Conservation (phyloP, 179 eudicot genomes). For the Pouteria campechiana region DNA sequence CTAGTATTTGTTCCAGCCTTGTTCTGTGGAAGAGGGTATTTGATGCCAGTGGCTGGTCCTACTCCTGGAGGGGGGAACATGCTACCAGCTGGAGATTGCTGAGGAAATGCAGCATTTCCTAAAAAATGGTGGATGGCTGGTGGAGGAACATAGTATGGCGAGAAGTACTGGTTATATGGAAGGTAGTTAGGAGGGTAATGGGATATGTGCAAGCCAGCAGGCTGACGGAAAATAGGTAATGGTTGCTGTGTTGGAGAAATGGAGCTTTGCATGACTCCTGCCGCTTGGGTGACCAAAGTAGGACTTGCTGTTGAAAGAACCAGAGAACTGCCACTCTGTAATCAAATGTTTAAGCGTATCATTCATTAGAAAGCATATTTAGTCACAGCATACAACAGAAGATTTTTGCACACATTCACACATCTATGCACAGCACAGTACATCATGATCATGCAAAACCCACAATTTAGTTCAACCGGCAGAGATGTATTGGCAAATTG, state of each 20-base stretch:
- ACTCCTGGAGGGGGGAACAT: slow-evolving; percentile 54
- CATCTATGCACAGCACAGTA: too few species aligned
- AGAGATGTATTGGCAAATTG: too few species aligned
- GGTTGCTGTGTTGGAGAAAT: slow-evolving; percentile 48
- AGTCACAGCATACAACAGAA: too few species aligned
- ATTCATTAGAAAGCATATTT: too few species aligned
- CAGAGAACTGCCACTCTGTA: slow-evolving; percentile 45
- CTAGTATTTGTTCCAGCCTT: slow-evolving; percentile 52
- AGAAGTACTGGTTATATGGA: slow-evolving; percentile 57
- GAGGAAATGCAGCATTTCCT: slow-evolving; percentile 55
- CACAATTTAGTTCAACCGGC: too few species aligned
- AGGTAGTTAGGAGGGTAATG: slow-evolving; percentile 64
- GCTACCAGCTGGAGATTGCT: slow-evolving; percentile 59
- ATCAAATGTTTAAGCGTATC: too few species aligned
- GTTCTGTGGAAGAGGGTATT: slow-evolving; percentile 62
- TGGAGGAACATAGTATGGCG: slow-evolving; percentile 58
- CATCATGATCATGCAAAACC: too few species aligned
- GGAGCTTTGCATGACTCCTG: slow-evolving; percentile 58
- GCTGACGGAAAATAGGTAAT: slow-evolving; percentile 56
- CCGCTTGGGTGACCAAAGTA: slow-evolving; percentile 43
- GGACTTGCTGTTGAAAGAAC: slow-evolving; percentile 36
- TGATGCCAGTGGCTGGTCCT: slow-evolving; percentile 24
- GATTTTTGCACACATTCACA: too few species aligned
- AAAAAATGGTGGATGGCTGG: slow-evolving; percentile 68
- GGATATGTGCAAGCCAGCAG: slow-evolving; percentile 58